phyloP scores from a whole-genome alignment of 495 filamentous ascomycete genomes.

The Cercophora newfieldiana region DNA sequence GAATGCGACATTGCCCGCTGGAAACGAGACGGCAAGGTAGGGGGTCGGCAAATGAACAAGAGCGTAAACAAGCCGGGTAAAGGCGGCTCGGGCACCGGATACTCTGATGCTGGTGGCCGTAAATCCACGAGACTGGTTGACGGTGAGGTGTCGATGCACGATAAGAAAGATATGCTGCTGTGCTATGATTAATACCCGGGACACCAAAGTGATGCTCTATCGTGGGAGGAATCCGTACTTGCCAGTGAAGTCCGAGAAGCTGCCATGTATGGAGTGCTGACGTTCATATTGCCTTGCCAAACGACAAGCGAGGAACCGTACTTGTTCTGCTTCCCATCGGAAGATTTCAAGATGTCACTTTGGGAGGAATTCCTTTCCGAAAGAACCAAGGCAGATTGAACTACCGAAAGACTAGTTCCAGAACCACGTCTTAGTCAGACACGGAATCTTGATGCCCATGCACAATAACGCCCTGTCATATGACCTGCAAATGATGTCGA shows the following conservation, averaged over 20 bases:
- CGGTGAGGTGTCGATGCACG: slow-evolving; percentile 17
- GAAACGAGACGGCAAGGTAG: background rate
- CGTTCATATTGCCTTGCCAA: background rate
- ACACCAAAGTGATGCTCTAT: background rate
- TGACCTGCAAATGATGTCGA: background rate
- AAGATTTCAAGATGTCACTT: too few relatives aligned
- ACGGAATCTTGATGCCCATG: background rate
- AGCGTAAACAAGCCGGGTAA: slow-evolving; percentile 8
- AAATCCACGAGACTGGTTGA: slow-evolving; percentile 3
- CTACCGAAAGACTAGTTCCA: background rate
- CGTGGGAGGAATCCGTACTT: background rate
- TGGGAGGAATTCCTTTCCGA: background rate
- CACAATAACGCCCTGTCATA: background rate
- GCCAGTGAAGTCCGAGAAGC: background rate
- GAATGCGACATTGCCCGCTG: background rate
- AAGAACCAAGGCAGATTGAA: background rate
- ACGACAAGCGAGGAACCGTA: too few relatives aligned
- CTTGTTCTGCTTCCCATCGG: too few relatives aligned
- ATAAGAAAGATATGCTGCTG: background rate
- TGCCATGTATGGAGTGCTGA: background rate
- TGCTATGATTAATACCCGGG: background rate
- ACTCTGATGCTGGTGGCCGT: background rate
- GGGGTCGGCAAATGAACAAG: background rate
- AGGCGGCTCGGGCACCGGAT: background rate
- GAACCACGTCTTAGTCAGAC: background rate